Base-by-base conservation (phyloP, 1,284 basidiomycete species). In the Papiliotrema laurentii region DNA sequence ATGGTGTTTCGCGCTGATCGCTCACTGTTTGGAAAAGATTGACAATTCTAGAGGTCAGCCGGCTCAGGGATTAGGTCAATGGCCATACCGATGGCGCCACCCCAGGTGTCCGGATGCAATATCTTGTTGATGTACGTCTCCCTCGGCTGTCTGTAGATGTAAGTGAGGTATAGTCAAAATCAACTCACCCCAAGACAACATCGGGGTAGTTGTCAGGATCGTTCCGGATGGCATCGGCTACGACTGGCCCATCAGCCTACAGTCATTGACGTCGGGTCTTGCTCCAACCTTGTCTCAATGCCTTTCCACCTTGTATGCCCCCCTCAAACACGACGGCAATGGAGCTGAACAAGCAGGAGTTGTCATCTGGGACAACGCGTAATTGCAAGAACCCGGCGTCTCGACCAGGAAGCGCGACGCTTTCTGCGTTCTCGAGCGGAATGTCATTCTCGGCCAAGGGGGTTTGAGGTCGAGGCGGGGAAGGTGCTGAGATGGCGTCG, bases 331-430 rank as follows among this genome's bases (percentile, higher is more conserved):
- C 77, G 36, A 94, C 77, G 4, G 86, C 87, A 30, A 90, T 76
- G 2, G 89, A 84, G 4, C 85, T 86, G 75, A 96, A 97, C 31
- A 97, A 76, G 71, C 92, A 97, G 3, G 89, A 88, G 60, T 94
- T 96, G 72, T 93, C 89, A 64, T 94, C 90, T 13, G 89, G 90
- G 9, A 93, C 88, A 47, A 90, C 78, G 81, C 89, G 54, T n/a
- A 70, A 57, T 38, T 59, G 53, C 18, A 66, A 54, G 31, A 40
- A 66, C 9, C 67, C 70, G 1, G 82, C 81, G 43, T 70, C 66
- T 40, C 79, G 77, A 34, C 73, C 67, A 26, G 69, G 72, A 30
- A 71, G 33, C 26, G 56, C 45, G 6, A 71, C 59, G 25, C 56
- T 58, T 14, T 68, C 56, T 19, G 44, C 27, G 42, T 39, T 50